These are phyloP conservation scores for Fusarium foetens DNA, from an alignment of 2,329 filamentous ascomycete species.

Conservation along the genomic window DNA sequence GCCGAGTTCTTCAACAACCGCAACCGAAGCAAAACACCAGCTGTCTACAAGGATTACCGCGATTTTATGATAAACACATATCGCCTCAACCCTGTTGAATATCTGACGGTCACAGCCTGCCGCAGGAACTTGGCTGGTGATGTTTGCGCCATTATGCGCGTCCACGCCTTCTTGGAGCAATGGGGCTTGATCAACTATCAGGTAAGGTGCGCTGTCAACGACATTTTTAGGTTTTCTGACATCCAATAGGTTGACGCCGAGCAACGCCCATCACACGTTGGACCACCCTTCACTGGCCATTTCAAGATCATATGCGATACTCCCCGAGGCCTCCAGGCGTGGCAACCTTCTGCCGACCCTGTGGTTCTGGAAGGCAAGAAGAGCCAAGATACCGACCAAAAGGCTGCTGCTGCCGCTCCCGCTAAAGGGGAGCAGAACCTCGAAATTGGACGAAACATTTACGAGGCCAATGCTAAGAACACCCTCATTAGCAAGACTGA, in stretches of 20 bases:
- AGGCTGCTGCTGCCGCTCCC: slow-evolving; percentile 71
- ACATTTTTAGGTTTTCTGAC: slow-evolving; percentile 42
- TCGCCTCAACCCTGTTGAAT: slow-evolving; percentile 93
- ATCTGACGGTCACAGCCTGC: slow-evolving; percentile 96
- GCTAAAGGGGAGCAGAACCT: slow-evolving; percentile 86
- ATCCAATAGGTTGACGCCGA: slow-evolving; percentile 86
- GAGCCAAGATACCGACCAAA: slow-evolving; percentile 75
- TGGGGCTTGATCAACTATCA: slow-evolving; percentile 99
- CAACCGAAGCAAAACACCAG: slow-evolving; percentile 96
- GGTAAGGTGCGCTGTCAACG: slow-evolving; percentile 59
- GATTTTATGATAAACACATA: slow-evolving; percentile 99
- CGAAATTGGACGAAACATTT: slow-evolving; percentile 94
- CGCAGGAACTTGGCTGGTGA: slow-evolving; percentile 94
- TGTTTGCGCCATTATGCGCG: slow-evolving; percentile 98
- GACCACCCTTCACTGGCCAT: slow-evolving; percentile 95
- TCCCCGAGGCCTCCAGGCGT: slow-evolving; percentile 91
- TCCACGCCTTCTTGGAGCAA: slow-evolving; percentile 96
- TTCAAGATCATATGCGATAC: slow-evolving; percentile 97
- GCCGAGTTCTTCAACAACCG: slow-evolving; percentile 99
- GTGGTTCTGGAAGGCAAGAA: slow-evolving; percentile 70
- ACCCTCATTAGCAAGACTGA: slow-evolving; percentile 75
- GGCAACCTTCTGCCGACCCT: slow-evolving; percentile 88
- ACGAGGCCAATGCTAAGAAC: slow-evolving; percentile 88
- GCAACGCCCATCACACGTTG: slow-evolving; percentile 92
- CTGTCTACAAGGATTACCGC: slow-evolving; percentile 98